Base-by-base conservation (phyloP, 116 monocot genomes). In the Dioscorea cayenensis region DNA sequence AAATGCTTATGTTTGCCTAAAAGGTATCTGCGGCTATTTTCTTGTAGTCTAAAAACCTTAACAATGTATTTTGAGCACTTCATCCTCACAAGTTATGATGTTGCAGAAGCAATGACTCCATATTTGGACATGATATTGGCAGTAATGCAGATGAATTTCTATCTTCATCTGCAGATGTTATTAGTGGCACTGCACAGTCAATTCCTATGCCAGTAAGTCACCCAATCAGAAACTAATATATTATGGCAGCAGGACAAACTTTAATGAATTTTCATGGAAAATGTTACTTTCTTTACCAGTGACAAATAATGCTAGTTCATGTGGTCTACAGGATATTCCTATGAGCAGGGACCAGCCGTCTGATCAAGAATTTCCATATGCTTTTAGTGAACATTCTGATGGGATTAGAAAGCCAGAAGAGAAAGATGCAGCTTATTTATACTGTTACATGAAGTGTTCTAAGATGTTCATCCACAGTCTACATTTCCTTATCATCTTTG, bases 101-200 rank as follows among this genome's bases (percentile, higher is more conserved):
- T 68, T 86, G 70, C 85, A 95, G 95, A 80, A 89, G 81, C 66
- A 70, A 77, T 78, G 89, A 83, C 29, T 78, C 87, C 62, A 80
- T 90, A 23, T 89, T 95, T 76, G 87, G 81, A 43, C 77, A 76
- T 77, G 85, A 89, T 64, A 89, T 85, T 73, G 75, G 77, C 43
- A 77, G 72, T 23, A 78, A 82, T 77, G 71, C 63, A 37, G 82
- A 77, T 62, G 85, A 84, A 25, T 82, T 87, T 67, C 74, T 89
- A 18, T 80, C 83, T 36, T 66, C 74, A 51, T 81, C 84, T 66
- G 78, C 86, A 68, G 81, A 84, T 83, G 78, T 82, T 23, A 75
- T 84, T 60, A 74, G 68, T 78, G 69, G 76, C 72, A 74, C 73
- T 55, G 55, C 73, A 25, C 83, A 81, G 37, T 81, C 92, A 62